Evolutionary conservation across 202 grass and related monocot species (phyloP), one percentile per base, ranked within the genome.

Genomic region (Brachypodium distachyon): DNA sequence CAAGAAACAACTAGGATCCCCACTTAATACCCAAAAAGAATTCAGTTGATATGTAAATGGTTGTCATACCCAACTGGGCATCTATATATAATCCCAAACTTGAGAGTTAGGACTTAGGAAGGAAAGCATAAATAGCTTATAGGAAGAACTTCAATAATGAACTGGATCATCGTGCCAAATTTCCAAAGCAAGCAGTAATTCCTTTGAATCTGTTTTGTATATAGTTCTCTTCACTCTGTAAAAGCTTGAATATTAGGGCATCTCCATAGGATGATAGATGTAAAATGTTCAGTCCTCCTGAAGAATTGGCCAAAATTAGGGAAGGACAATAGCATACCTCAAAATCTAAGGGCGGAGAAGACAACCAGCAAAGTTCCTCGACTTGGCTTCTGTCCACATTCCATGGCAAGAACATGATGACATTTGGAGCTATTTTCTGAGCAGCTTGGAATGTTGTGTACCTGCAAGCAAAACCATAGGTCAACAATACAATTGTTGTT

Each of bases 341-440:
- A 48, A 90, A 87, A 59, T 85, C 67, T 19, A 90, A 46, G 6
- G 84, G 90, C 42, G 90, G 90, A 21, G 29, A 77, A 65, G 78
- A 90, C 63, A 93, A 5, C 87, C 90, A 90, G 11, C 58, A 85
- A 56, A 93, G 84, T 41, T 93, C 87, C 37, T 90, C 87, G 12
- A 93, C 74, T 77, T 93, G 87, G 57, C 5, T 44, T 14, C 63
- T 48, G 32, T 90, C 74, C 69, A 93, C 74, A 16, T 81, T 93
- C 49, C 90, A 78, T 12, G 87, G 90, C 81, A 93, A 76, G 70
- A 93, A 93, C 81, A 90, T 87, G 28, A 90, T 87, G 63, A 87
- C 39, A 39, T 85, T 82, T 1, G 70, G 70, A 69, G 87, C 49
- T 73, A 93, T 93, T 77, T 72, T 57, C 51, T 87, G 84, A 42